Percentiles rank a stretch among this genome's conserved stretches.
Conservation (phyloP, 331 rosid species). For the Dryas integrifolia region DNA sequence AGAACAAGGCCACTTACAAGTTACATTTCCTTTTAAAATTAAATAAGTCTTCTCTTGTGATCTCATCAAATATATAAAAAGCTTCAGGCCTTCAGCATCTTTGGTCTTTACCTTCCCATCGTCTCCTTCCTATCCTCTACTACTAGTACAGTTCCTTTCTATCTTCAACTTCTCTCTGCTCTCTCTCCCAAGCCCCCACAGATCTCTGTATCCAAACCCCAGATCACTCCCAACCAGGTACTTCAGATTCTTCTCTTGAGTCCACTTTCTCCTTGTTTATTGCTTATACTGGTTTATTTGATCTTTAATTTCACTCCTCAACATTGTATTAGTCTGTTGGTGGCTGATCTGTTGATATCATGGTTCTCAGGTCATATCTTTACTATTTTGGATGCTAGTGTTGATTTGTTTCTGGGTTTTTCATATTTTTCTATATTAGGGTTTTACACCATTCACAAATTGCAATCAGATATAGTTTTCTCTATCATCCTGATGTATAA, state of each 20-base stretch:
- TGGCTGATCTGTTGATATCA: slow-evolving; percentile 40
- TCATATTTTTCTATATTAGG: slow-evolving; percentile 8
- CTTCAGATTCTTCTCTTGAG: slow-evolving; percentile 6
- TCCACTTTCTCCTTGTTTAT: not conserved
- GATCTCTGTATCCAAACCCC: slow-evolving; percentile 33
- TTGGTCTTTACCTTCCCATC: slow-evolving; percentile 20
- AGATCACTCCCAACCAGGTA: slow-evolving; percentile 45
- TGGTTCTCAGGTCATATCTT: slow-evolving; percentile 12
- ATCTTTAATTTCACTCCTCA: slow-evolving; percentile 17
- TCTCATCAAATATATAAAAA: slow-evolving; percentile 34
- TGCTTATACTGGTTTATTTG: slow-evolving; percentile 15
- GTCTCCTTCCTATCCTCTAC: slow-evolving; percentile 1
- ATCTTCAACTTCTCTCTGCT: slow-evolving; percentile 4
- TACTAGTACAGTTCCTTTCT: not conserved
- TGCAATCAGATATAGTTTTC: not conserved
- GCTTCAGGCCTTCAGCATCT: slow-evolving; percentile 37
- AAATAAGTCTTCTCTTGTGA: slow-evolving; percentile 24
- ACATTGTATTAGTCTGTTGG: not conserved
- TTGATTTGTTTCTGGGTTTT: slow-evolving; percentile 25
- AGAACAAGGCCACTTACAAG: too few relatives aligned
- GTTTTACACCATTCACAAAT: slow-evolving; percentile 8
- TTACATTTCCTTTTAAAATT: too few relatives aligned
- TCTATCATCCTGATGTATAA: not conserved
- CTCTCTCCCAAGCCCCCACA: slow-evolving; percentile 14
- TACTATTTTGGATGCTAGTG: slow-evolving; percentile 13